Base-by-base conservation (phyloP, 352 stramenopile genomes). In the Globisporangium parvum region DNA sequence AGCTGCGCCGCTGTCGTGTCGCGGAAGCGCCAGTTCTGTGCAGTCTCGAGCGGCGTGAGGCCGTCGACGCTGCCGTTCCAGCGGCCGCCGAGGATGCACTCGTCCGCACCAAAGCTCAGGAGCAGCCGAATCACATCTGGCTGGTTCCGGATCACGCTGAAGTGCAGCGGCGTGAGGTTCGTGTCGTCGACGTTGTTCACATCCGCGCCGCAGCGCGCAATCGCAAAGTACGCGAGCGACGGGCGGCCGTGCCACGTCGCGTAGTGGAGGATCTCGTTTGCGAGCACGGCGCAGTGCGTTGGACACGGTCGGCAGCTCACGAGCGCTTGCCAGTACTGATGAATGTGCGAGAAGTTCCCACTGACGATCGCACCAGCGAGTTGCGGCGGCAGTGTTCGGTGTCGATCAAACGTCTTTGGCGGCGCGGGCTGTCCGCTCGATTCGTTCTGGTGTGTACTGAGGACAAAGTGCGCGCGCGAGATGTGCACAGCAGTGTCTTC, bases 211-310 rank as follows among this genome's bases (percentile, higher is more conserved):
- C 70, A 81, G 28, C 69, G 67, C 39, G 81, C 68, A 20, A 94
- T 80, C 9, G 81, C 81, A 40, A 88, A 75, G n/a, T 63, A 75
- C 1, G 77, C 85, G 37, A 95, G 58, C 2, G 67, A 56, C 2
- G 77, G 60, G 20, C 73, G 75, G 9, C 80, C 80, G 56, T 81
- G 75, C 80, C 83, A 93, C 33, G 89, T 75, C 4, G 82, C 77
- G 18, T 76, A 87, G 57, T 93, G 81, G 37, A 95, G 66, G 14
- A 93, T 77, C 54, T 93, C 83, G 57, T 93, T 91, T 1, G 80
- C 78, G 2, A 93, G 62, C 21, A 89, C 71, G 4, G 63, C 41
- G 15, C 55, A 67, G 53, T 73, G 59, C 14, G 55, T 35, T 2
- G 48, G 35, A 14, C 47, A 51, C 24, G 54, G 53, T 9, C 59